Conservation (phyloP, 164 flowering plant species). For the Taxillus chinensis region DNA sequence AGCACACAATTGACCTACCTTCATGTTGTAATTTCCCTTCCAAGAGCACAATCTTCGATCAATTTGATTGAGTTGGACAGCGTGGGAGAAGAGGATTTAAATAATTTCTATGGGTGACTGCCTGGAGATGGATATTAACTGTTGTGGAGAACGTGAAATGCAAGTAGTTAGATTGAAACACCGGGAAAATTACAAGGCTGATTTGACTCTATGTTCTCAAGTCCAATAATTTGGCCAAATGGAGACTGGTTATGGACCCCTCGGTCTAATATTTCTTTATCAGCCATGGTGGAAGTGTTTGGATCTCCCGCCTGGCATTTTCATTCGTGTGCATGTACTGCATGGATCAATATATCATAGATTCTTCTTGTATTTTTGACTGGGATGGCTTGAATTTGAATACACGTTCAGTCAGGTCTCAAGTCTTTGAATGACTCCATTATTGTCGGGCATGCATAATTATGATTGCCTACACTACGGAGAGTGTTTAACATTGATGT, state of each 20-base stretch:
- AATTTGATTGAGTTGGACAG: background rate
- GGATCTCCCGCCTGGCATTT: constrained; percentile 1
- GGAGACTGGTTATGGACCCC: constrained; percentile 6
- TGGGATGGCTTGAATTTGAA: too few relatives aligned
- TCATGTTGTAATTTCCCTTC: constrained; percentile 23
- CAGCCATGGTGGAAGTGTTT: background rate
- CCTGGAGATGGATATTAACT: constrained; percentile 5
- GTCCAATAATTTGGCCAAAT: constrained; percentile 21
- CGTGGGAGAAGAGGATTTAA: constrained; percentile 4
- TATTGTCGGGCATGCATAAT: too few relatives aligned
- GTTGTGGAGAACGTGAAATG: constrained; percentile 1
- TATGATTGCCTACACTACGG: too few relatives aligned
- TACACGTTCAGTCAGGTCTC: too few relatives aligned
- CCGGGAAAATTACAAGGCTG: constrained; percentile 26
- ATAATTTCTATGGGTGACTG: background rate
- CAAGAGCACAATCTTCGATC: constrained; percentile 1
- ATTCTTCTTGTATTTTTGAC: too few relatives aligned
- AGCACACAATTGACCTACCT: constrained; percentile 19
- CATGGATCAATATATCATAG: background rate
- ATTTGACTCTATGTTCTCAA: constrained; percentile 13
- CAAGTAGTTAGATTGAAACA: constrained; percentile 23
- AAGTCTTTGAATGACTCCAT: too few relatives aligned
- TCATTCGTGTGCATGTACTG: constrained; percentile 11
- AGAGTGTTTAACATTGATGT: too few relatives aligned
- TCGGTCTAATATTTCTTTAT: background rate